Evolutionary conservation across 2,329 filamentous ascomycete species (phyloP), one percentile per base, ranked within the genome.

Genomic region (Aspergillus sp.): DNA sequence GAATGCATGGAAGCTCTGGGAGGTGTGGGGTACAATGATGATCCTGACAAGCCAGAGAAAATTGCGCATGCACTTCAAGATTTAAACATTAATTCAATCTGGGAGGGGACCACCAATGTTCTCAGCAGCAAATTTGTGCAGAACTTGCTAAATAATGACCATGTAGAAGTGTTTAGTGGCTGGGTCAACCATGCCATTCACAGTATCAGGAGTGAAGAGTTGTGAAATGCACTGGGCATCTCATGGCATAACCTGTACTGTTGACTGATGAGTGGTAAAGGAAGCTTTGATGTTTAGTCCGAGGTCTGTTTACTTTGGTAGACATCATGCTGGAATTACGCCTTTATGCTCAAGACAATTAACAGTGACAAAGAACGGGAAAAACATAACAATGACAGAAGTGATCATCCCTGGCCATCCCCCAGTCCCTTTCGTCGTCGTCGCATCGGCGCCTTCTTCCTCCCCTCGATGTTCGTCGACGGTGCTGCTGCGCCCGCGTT

Each of bases 71-170:
- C 87, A 1, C 80, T 81, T 55, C 76, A 85, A 5, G 84, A 88
- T 55, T 78, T 75, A 1, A 67, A 72, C 5, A 73, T 75, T 1
- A 67, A 71, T 42, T 64, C 64, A 1, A 83, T 88, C 42, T 86
- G 82, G 81, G 83, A 86, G 62, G 82, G 84, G 1, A 88, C 85
- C 0, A 86, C 83, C 0, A 83, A 86, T 56, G 81, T 88, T 4
- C 71, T 88, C 46, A 79, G 79, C 4, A 72, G 72, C 35, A 75
- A 78, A 52, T 62, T 74, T 4, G 64, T 76, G 29, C 62, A 74
- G 0, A 57, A 60, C 34, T 45, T 62, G 4, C 33, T 59, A 2
- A 59, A 57, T 12, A 41, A 49, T 2, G 58, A 56, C n/a, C 57
- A 61, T 44, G 45, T 58, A 29, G 46, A 44, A 7, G 47, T 62